Evolutionary conservation across 2,329 filamentous ascomycete genomes (phyloP).

Genomic region (Onygenales sp.): DNA sequence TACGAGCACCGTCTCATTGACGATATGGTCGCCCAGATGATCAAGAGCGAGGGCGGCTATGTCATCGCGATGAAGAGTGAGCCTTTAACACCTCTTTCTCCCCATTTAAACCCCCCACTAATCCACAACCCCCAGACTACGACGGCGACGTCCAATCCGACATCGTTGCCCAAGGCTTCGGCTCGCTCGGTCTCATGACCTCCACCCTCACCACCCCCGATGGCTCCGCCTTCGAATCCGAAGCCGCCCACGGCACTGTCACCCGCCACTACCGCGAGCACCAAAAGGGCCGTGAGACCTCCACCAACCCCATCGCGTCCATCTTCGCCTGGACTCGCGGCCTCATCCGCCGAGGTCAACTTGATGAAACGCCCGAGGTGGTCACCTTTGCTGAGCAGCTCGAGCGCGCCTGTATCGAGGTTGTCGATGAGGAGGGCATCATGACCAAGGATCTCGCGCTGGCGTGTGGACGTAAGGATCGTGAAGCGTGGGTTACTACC

Average conservation of each 20-base stretch:
- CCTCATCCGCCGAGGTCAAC: conserved; percentile 81
- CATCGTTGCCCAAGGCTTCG: conserved; percentile 95
- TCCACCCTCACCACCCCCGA: conserved; percentile 94
- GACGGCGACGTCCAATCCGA: conserved; percentile 98
- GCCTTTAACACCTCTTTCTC: not conserved
- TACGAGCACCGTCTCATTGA: conserved; percentile 99
- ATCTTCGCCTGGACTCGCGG: conserved; percentile 99
- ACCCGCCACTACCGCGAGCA: conserved; percentile 98
- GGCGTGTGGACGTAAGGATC: conserved; percentile 77
- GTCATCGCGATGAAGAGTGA: conserved; percentile 96
- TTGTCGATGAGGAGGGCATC: conserved; percentile 84
- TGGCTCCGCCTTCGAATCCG: conserved; percentile 93
- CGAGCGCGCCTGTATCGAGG: conserved; percentile 88
- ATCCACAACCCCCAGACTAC: conserved; percentile 58
- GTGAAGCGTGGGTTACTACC: conserved; percentile 83
- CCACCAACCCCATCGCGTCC: conserved; percentile 95
- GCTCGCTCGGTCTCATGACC: conserved; percentile 96
- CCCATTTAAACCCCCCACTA: not conserved
- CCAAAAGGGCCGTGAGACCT: conserved; percentile 95
- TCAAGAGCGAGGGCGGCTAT: conserved; percentile 95
- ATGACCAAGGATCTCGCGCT: conserved; percentile 99
- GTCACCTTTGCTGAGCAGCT: conserved; percentile 84
- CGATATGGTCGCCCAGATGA: conserved; percentile 99
- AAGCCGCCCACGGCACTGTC: conserved; percentile 96
- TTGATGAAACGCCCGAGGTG: conserved; percentile 87